Conservation (phyloP, 2,329 filamentous ascomycete genomes). For the Cytospora piceae region DNA sequence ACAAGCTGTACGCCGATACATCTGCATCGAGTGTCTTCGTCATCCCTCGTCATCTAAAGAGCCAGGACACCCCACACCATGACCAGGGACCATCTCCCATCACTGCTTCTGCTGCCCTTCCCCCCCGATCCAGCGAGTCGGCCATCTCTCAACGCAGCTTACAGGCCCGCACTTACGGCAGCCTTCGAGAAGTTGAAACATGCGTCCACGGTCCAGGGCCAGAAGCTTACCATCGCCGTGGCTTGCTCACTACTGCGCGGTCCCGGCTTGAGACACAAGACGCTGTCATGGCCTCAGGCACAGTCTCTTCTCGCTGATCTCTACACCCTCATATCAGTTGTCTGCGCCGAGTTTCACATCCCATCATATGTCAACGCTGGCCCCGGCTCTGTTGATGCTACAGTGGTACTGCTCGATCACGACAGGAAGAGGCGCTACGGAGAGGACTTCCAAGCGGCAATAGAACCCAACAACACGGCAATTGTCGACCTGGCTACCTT, state of each 20-base stretch:
- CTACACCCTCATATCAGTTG: slow-evolving; percentile 75
- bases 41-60: not conserved
- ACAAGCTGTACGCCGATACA: not conserved
- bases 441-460: slow-evolving; percentile 41
- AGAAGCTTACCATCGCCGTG: slow-evolving; percentile 59
- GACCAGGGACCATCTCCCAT: slow-evolving; percentile 43
- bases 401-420: slow-evolving; percentile 75
- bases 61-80: slow-evolving; percentile 28
- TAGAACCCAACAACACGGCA: slow-evolving; percentile 50
- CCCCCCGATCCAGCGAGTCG: slow-evolving; percentile 61
- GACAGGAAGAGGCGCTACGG: slow-evolving; percentile 41
- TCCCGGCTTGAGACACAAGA: slow-evolving; percentile 51
- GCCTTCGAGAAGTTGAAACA: slow-evolving; percentile 55
- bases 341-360: slow-evolving; percentile 66
- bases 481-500: slow-evolving; percentile 57
- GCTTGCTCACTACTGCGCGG: slow-evolving; percentile 64
- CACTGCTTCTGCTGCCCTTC: slow-evolving; percentile 66
- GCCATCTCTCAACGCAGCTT: slow-evolving; percentile 59
- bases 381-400: slow-evolving; percentile 73
- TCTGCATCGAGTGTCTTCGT: not conserved
- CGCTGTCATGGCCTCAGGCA: slow-evolving; percentile 65
- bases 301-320: slow-evolving; percentile 76
- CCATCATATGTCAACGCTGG: slow-evolving; percentile 63
- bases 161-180: slow-evolving; percentile 60
- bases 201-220: slow-evolving; percentile 38